A percentile compares a stretch with the other conserved stretches of the same genome.
Conservation (phyloP, 495 filamentous ascomycete genomes). For the Penicillium lagena region DNA sequence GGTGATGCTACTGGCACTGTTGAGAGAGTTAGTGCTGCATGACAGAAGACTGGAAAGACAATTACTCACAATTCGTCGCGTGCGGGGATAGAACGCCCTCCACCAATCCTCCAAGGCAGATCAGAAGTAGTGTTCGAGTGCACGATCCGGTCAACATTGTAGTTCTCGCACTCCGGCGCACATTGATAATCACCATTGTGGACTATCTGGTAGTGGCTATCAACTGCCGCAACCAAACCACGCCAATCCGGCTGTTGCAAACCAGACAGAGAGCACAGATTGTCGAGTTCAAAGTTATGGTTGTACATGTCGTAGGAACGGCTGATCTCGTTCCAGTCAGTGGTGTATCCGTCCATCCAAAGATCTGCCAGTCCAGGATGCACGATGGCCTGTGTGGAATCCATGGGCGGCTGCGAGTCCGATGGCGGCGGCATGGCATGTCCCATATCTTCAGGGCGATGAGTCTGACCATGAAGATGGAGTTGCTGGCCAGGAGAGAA, state of each 20-base stretch:
- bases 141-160: conserved; percentile 30
- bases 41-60: not conserved
- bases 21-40: not conserved
- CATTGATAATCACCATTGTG: conserved; percentile 31
- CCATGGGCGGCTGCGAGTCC: conserved; percentile 12
- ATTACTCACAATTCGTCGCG: conserved; percentile 37
- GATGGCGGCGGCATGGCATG: conserved; percentile 20
- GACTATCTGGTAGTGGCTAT: conserved; percentile 37
- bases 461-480: conserved; percentile 26
- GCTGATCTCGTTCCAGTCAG: conserved; percentile 32
- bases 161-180: conserved; percentile 23
- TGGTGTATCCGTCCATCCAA: conserved; percentile 31
- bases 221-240: conserved; percentile 39
- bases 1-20: conserved; percentile 37
- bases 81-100: conserved; percentile 16
- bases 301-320: conserved; percentile 35
- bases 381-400: conserved; percentile 7
- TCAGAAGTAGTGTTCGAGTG: conserved; percentile 19
- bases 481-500: conserved; percentile 28
- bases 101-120: conserved; percentile 36
- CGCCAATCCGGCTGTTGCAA: conserved; percentile 39
- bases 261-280: conserved; percentile 38
- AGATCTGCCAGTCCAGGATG: conserved; percentile 30
- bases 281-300: conserved; percentile 35
- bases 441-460: conserved; percentile 18